Conservation (phyloP, 2,329 filamentous ascomycete species). For the Harringtonia aguacate region DNA sequence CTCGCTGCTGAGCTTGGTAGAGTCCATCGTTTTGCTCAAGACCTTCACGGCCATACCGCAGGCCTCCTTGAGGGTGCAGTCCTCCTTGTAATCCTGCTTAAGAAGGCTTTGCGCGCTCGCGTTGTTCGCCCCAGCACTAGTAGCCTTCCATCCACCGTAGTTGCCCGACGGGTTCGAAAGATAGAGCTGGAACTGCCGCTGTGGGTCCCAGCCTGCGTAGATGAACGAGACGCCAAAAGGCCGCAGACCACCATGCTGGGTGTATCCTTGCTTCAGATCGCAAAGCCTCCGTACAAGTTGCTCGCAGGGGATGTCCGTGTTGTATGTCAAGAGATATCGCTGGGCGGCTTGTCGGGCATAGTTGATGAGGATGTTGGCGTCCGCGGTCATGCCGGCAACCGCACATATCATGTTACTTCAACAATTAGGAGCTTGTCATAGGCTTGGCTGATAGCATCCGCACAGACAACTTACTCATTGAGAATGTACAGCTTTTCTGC, state of each 20-base stretch:
- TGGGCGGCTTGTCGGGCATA: slow-evolving; percentile 96
- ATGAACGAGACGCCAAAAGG: slow-evolving; percentile 99
- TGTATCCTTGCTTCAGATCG: slow-evolving; percentile 98
- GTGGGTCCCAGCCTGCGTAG: slow-evolving; percentile 95
- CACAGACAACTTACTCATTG: slow-evolving; percentile 54
- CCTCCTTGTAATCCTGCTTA: slow-evolving; percentile 99
- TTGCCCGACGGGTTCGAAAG: slow-evolving; percentile 98
- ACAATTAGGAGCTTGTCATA: too few species aligned
- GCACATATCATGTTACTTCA: slow-evolving; percentile 98
- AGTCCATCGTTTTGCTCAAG: slow-evolving; percentile 99
- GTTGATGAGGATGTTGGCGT: slow-evolving; percentile 99
- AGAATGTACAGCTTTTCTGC: slow-evolving; percentile 99
- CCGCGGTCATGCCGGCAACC: slow-evolving; percentile 96
- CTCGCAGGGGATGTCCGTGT: slow-evolving; percentile 99
- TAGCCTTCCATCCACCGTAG: slow-evolving; percentile 99
- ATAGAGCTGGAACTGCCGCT: slow-evolving; percentile 96
- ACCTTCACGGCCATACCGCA: slow-evolving; percentile 98
- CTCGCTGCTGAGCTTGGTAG: slow-evolving; percentile 95
- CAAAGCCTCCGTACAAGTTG: slow-evolving; percentile 94
- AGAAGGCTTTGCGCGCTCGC: slow-evolving; percentile 91
- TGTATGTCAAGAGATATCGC: slow-evolving; percentile 96
- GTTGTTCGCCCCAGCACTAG: slow-evolving; percentile 95
- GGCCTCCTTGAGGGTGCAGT: slow-evolving; percentile 90
- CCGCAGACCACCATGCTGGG: slow-evolving; percentile 94
- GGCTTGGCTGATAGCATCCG: too few species aligned